phyloP scores from a whole-genome alignment of 169 alveolate species.

The Plasmodium gallinaceum region DNA sequence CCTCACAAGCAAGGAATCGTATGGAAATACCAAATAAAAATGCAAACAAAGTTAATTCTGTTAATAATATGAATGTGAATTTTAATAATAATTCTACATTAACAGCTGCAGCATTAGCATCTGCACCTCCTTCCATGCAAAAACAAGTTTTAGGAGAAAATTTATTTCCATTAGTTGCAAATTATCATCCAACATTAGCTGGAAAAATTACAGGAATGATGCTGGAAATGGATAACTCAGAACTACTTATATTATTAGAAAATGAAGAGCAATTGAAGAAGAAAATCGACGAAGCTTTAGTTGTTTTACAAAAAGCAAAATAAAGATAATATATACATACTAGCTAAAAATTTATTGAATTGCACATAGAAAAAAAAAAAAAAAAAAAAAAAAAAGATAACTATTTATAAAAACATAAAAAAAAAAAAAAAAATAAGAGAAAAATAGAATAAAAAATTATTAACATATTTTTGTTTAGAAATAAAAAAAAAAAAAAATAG shows the following conservation, averaged over 20 bases:
- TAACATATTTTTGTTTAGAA: too few species aligned
- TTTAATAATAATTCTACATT: constrained; percentile 79
- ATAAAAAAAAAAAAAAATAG: too few species aligned
- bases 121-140: constrained; percentile 92
- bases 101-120: constrained; percentile 89
- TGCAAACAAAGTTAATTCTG: constrained; percentile 41
- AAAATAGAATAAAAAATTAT: too few species aligned
- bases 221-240: constrained; percentile 97
- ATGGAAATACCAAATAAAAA: constrained; percentile 76
- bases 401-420: too few species aligned
- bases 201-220: constrained; percentile 97
- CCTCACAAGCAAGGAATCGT: constrained; percentile 89
- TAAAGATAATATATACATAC: not conserved
- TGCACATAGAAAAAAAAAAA: too few species aligned
- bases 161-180: constrained; percentile 93
- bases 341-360: too few species aligned
- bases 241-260: constrained; percentile 92
- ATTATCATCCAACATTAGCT: constrained; percentile 94
- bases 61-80: constrained; percentile 64
- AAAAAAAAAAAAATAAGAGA: too few species aligned
- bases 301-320: constrained; percentile 90
- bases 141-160: constrained; percentile 96
- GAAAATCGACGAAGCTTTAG: constrained; percentile 94
- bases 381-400: too few species aligned
- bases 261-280: constrained; percentile 92